Conservation (phyloP, 768 basidiomycete species). For the Thelephora ganbajun region DNA sequence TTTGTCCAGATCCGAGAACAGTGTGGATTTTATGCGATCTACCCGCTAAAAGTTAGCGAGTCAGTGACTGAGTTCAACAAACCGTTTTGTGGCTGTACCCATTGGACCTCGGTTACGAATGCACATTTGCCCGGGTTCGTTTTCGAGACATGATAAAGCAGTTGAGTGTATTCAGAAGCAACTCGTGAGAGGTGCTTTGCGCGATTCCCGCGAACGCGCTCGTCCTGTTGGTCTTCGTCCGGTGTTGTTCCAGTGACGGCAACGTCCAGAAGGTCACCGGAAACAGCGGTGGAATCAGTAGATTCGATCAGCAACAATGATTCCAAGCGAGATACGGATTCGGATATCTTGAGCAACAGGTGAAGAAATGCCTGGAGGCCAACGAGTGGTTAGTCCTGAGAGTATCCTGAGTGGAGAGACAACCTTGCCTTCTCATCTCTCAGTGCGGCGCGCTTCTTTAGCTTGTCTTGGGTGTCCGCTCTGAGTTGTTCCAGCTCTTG, state of each 20-base stretch:
- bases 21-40: conserved; percentile 67
- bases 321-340: conserved; percentile 81
- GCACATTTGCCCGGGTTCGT: conserved; percentile 63
- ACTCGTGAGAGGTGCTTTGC: conserved; percentile 76
- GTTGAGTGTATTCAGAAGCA: conserved; percentile 83
- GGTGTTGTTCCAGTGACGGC: conserved; percentile 22
- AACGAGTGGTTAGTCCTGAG: conserved; percentile 2
- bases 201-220: conserved; percentile 45
- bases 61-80: neutral
- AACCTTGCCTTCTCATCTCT: conserved; percentile 71
- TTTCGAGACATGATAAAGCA: conserved; percentile 81
- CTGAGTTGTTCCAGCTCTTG: conserved; percentile 52
- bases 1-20: conserved; percentile 79
- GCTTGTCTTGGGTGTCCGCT: conserved; percentile 61
- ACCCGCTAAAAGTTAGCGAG: conserved; percentile 40
- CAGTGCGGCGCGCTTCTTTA: conserved; percentile 58
- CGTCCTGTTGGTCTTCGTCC: conserved; percentile 25
- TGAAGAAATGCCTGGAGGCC: conserved; percentile 62
- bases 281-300: conserved; percentile 13
- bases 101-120: conserved; percentile 74
- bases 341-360: conserved; percentile 82
- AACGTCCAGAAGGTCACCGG: neutral
- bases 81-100: conserved; percentile 32
- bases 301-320: conserved; percentile 62
- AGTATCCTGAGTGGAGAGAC: neutral